These are phyloP conservation scores for Mucor mucedo DNA, from an alignment of 371 early-diverging fungal genomes.

Conservation along the genomic window DNA sequence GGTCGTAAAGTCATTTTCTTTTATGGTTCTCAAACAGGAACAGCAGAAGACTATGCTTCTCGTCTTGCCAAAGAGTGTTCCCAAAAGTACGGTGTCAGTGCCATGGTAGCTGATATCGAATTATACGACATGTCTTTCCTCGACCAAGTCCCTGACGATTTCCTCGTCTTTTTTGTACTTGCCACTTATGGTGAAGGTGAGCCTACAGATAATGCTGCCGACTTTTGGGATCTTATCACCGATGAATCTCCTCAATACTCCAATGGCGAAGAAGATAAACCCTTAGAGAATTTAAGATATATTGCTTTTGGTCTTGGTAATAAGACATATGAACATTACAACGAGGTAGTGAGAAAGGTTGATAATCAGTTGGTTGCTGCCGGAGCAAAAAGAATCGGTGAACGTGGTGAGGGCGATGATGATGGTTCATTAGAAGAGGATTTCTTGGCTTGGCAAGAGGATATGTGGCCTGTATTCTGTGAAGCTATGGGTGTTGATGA, in stretches of 20 bases:
- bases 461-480: conserved; percentile 80
- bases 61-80: conserved; percentile 85
- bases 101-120: conserved; percentile 87
- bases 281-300: conserved; percentile 69
- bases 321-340: conserved; percentile 96
- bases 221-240: conserved; percentile 80
- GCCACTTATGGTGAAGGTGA: conserved; percentile 94
- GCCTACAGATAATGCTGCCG: conserved; percentile 91
- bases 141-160: conserved; percentile 65
- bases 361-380: conserved; percentile 66
- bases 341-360: conserved; percentile 76
- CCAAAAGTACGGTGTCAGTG: conserved; percentile 74
- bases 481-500: conserved; percentile 72
- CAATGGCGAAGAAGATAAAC: conserved; percentile 54
- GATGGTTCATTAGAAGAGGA: conserved; percentile 95
- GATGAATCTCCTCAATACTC: conserved; percentile 76
- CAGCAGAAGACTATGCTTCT: conserved; percentile 94
- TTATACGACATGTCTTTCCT: conserved; percentile 84
- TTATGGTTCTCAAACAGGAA: conserved; percentile 97
- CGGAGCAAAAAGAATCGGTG: conserved; percentile 83
- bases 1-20: conserved; percentile 78
- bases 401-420: conserved; percentile 95
- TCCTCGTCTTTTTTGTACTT: conserved; percentile 80
- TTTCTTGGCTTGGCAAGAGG: conserved; percentile 92
- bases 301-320: conserved; percentile 96